Evolutionary conservation across 352 stramenopile species (phyloP).

Genomic region (Pythium folliculosum): DNA sequence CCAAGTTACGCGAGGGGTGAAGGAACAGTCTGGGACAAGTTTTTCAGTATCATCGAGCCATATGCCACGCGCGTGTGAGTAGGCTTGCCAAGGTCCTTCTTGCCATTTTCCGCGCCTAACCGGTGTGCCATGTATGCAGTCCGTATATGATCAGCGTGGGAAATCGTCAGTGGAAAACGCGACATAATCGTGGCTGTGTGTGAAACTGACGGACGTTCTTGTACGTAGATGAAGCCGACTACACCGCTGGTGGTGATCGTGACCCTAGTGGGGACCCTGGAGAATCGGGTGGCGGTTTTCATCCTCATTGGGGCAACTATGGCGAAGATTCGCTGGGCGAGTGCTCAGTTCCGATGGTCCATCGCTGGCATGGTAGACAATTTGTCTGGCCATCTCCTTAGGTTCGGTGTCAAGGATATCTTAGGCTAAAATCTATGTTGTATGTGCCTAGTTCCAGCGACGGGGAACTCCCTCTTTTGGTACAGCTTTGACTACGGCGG

Average conservation of each 20-base stretch:
- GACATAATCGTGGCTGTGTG: background rate
- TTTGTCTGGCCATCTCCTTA: background rate
- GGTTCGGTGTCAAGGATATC: background rate
- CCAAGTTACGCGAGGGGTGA: constrained; percentile 64
- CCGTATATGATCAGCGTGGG: constrained; percentile 81
- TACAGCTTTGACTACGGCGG: constrained; percentile 90
- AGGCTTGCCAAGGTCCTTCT: background rate
- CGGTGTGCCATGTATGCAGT: constrained; percentile 21
- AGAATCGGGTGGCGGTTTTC: constrained; percentile 44
- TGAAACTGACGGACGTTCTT: background rate
- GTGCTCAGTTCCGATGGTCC: constrained; percentile 65
- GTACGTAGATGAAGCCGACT: constrained; percentile 68
- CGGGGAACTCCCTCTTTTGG: constrained; percentile 76
- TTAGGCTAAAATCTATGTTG: background rate
- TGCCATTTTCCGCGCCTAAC: background rate
- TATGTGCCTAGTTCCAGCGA: constrained; percentile 45
- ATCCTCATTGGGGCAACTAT: constrained; percentile 70
- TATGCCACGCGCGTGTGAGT: constrained; percentile 64
- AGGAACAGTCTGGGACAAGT: constrained; percentile 69
- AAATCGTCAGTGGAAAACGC: constrained; percentile 53
- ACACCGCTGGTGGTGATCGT: constrained; percentile 49
- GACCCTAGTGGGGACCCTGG: constrained; percentile 56
- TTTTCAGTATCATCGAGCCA: constrained; percentile 73
- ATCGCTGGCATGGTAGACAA: constrained; percentile 62
- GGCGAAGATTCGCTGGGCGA: constrained; percentile 62